Conservation (phyloP, 805 yeast genomes). For the Priceomyces melissophilus region DNA sequence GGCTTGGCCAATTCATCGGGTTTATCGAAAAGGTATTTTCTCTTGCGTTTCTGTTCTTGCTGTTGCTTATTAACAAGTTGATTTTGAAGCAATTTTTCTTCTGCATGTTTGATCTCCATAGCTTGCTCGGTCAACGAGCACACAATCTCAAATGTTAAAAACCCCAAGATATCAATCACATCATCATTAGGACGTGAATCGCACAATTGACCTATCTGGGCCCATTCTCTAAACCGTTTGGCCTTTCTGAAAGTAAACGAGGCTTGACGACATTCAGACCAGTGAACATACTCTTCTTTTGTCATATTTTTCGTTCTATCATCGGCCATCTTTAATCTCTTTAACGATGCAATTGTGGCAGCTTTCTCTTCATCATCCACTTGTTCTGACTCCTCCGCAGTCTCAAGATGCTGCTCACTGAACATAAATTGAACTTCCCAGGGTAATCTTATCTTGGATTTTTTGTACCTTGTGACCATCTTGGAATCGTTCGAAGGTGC, state of each 20-base stretch:
- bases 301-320: slow-evolving; percentile 94
- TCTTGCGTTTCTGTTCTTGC: slow-evolving; percentile 32
- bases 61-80: slow-evolving; percentile 28
- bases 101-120: slow-evolving; percentile 67
- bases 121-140: slow-evolving; percentile 94
- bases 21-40: slow-evolving; percentile 73
- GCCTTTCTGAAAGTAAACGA: slow-evolving; percentile 92
- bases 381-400: slow-evolving; percentile 53
- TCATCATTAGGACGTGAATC: slow-evolving; percentile 95
- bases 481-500: slow-evolving; percentile 35
- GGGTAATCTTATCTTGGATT: slow-evolving; percentile 78
- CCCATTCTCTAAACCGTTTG: slow-evolving; percentile 96
- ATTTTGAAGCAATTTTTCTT: slow-evolving; percentile 46
- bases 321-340: slow-evolving; percentile 87
- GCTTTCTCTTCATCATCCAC: slow-evolving; percentile 88
- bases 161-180: slow-evolving; percentile 92
- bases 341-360: slow-evolving; percentile 83
- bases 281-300: slow-evolving; percentile 94
- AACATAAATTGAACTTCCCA: slow-evolving; percentile 97
- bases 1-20: slow-evolving; percentile 85
- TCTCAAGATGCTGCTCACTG: slow-evolving; percentile 79
- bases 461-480: slow-evolving; percentile 53
- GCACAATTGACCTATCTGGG: slow-evolving; percentile 75
- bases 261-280: slow-evolving; percentile 98
- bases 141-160: slow-evolving; percentile 93